Evolutionary conservation across 2,329 filamentous ascomycete species (phyloP).

Genomic region (Neonectria faginata): DNA sequence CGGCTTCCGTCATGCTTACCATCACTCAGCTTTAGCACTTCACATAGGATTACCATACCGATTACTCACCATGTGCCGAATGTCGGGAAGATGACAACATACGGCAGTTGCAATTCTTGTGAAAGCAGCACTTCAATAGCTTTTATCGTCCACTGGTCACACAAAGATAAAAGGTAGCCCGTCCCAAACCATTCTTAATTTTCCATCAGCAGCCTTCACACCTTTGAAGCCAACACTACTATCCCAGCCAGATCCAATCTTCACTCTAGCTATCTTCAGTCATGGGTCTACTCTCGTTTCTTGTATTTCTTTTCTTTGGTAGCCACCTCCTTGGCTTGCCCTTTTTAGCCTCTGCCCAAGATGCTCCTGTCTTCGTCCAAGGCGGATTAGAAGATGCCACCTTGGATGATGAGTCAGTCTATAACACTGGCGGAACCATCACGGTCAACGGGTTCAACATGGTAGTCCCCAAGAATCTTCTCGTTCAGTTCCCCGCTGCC

Average conservation of each 20-base stretch:
- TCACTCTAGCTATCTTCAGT: too few species aligned
- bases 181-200: background rate
- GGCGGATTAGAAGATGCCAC: slow-evolving; percentile 50
- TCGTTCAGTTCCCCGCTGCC: slow-evolving; percentile 57
- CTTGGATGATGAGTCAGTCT: slow-evolving; percentile 46
- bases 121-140: background rate
- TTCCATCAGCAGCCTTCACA: background rate
- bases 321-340: slow-evolving; percentile 12
- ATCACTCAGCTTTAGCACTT: background rate
- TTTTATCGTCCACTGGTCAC: background rate
- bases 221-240: background rate
- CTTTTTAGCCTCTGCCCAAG: slow-evolving; percentile 13
- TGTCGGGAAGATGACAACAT: background rate
- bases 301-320: slow-evolving; percentile 12
- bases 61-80: background rate
- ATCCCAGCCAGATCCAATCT: background rate
- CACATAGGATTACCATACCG: background rate
- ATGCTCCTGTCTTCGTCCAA: slow-evolving; percentile 47
- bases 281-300: slow-evolving; percentile 9
- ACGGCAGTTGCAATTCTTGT: background rate
- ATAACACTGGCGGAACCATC: slow-evolving; percentile 60
- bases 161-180: background rate
- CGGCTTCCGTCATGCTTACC: background rate
- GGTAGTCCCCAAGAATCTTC: slow-evolving; percentile 61
- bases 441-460: slow-evolving; percentile 59